Conservation (phyloP, 1,139 yeast species). For the Saccharomyces hybrid region DNA sequence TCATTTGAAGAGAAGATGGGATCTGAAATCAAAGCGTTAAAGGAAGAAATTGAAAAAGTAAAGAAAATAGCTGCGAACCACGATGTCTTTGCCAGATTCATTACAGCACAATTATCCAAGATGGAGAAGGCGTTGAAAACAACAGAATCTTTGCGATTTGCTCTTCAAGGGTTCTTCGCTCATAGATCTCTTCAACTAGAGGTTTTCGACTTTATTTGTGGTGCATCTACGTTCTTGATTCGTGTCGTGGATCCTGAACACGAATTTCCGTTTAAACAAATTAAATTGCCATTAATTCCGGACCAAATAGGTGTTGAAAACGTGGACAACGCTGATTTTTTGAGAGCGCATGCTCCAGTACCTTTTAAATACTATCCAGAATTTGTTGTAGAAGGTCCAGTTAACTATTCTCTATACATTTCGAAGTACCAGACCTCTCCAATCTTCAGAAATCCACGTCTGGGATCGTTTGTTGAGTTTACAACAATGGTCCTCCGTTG, state of each 20-base stretch:
- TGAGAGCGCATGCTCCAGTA: slow-evolving; percentile 55
- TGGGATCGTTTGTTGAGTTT: slow-evolving; percentile 61
- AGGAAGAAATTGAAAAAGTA: slow-evolving; percentile 44
- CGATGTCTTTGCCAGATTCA: slow-evolving; percentile 29
- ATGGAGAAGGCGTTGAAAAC: slow-evolving; percentile 37
- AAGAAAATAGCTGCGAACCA: slow-evolving; percentile 29
- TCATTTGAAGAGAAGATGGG: slow-evolving; percentile 50
- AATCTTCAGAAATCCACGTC: slow-evolving; percentile 44
- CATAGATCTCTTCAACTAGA: slow-evolving; percentile 51
- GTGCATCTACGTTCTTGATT: slow-evolving; percentile 64
- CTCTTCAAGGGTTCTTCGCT: slow-evolving; percentile 53
- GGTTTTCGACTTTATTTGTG: slow-evolving; percentile 67
- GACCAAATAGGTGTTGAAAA: slow-evolving; percentile 47
- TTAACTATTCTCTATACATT: slow-evolving; percentile 61
- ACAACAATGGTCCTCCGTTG: slow-evolving; percentile 69
- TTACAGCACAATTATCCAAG: slow-evolving; percentile 38
- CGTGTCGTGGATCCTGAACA: slow-evolving; percentile 67
- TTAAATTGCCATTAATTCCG: slow-evolving; percentile 58
- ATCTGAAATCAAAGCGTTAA: slow-evolving; percentile 32
- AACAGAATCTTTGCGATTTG: slow-evolving; percentile 41
- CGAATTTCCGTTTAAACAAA: slow-evolving; percentile 45
- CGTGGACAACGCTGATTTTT: slow-evolving; percentile 62
- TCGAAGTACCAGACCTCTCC: slow-evolving; percentile 56
- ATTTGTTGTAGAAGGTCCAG: slow-evolving; percentile 73
- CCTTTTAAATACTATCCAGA: slow-evolving; percentile 87